Base-by-base conservation (phyloP, 257 asterid genomes). In the Nicotiana tabacum region DNA sequence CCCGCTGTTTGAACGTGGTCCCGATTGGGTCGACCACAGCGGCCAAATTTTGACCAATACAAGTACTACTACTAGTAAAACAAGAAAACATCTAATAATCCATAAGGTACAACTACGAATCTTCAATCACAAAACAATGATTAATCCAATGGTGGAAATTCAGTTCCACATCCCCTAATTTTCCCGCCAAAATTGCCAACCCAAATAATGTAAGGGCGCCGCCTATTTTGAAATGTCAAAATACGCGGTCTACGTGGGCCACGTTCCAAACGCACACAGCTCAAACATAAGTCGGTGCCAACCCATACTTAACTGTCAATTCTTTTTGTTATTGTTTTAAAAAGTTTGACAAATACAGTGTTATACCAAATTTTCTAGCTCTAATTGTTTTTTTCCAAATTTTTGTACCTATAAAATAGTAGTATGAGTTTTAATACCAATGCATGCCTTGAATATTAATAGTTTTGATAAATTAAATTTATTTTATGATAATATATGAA, bases 261-360 rank as follows among this genome's bases (percentile, higher is more conserved):
- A 85, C 77, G 30, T 77, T 85, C 81, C 74, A 29, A 37, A 24
- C 4, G 21, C 37, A 30, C 21, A 43, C 67, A 48, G 55, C 30
- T 48, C 65, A 46, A 32, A 51, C 21, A 9, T 55, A 80, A 86
- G 91, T 88, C 91, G 91, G 93, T 90, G 95, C 89, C 93, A 88
- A 86, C 94, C 95, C 91, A 87, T 89, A 67, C 84, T 87, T 79
- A 84, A 85, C 90, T 89, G 91, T 90, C 93, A 21, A 72, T 21
- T 72, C 2, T 5, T 39, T 18, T 11, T 69, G 2, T n/a, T 70
- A 39, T 4, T 0, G 12, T 3, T 0, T 4, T 4, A 37, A 10
- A 37, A 1, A 53, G 51, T 53, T 21, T 9, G 17, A 72, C 80
- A 70, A 65, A 15, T 56, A 6, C 17, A 9, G 0, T 1, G 55